Evolutionary conservation across 495 filamentous ascomycete species (phyloP), one percentile per base, ranked within the genome.

Genomic region (Penicillium robsamsonii): DNA sequence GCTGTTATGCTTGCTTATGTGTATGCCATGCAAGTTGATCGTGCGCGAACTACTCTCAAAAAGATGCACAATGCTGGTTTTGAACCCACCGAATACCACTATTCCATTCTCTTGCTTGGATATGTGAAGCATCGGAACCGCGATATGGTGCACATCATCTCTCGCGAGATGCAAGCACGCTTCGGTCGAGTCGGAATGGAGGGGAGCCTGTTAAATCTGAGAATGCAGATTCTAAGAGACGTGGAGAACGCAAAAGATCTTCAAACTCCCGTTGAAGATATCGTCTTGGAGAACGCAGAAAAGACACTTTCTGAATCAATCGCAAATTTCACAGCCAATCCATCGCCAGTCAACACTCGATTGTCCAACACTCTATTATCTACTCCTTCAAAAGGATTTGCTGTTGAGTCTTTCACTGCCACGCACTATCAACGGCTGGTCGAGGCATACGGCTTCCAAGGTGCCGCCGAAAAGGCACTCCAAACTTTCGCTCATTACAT

Each of bases 1-100:
- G 81, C 87, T 55, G 70, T 95, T 33, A 87, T 97, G 70, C 79
- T 86, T 46, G 81, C 81, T n/a, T 74, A 96, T 27, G 74, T 79
- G 7, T 65, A 87, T 50, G 70, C 80, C 50, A 72, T 79, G 7
- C 82, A 86, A 63, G 77, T 88, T 10, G 78, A 84, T 49, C 78
- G 81, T 57, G 94, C 92, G 4, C 76, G 81, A 27, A 74, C 75
- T 43, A 84, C 94, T 38, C 73, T 97, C 29, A 68, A 74, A 22
- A 68, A 72, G 1, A 79, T 87, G 20, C 77, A 92, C 62, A 78
- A 74, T 18, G 75, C 77, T 7, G 73, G 79, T 6, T 74, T 92
- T 24, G 72, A 79, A 47, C 79, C 83, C 3, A 86, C 81, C 0
- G 76, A 81, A 12, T 77, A 87, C 11, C 91, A 96, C 66, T 95